Conservation (phyloP, 148 eudicot genomes). For the Nepenthes gracilis region DNA sequence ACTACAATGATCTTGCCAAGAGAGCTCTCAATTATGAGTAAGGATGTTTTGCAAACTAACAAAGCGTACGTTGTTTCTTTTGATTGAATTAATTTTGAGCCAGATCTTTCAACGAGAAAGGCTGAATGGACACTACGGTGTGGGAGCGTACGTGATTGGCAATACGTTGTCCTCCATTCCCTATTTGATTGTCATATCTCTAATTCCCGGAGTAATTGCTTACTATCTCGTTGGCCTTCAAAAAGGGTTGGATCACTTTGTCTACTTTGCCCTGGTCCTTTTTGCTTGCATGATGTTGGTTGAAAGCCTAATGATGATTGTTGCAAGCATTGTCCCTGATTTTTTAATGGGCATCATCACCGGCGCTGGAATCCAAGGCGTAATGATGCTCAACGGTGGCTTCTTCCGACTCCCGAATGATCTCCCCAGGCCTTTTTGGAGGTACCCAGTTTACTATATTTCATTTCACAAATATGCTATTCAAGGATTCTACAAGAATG, state of each 20-base stretch:
- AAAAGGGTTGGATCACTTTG: constrained; percentile 23
- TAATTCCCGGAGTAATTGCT: constrained; percentile 36
- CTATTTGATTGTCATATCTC: constrained; percentile 28
- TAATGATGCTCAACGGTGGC: constrained; percentile 51
- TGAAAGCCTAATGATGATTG: constrained; percentile 5
- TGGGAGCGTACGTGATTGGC: constrained; percentile 5
- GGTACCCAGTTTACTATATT: constrained; percentile 39
- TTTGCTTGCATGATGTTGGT: constrained; percentile 23
- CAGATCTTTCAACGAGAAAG: constrained; percentile 47
- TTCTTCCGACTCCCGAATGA: constrained; percentile 47
- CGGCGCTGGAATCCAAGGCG: constrained; percentile 28
- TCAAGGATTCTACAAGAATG: constrained; percentile 47
- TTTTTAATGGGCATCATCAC: too few relatives aligned
- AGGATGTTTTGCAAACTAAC: neutral
- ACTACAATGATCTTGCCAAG: too few relatives aligned
- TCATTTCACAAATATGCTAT: constrained; percentile 39
- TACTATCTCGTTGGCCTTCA: constrained; percentile 49
- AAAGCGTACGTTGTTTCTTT: neutral
- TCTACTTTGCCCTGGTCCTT: constrained; percentile 18
- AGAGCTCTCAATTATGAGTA: neutral
- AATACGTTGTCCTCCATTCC: constrained; percentile 10
- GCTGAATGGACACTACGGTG: constrained; percentile 47
- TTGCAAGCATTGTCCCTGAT: too few relatives aligned
- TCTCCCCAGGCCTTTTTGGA: constrained; percentile 47
- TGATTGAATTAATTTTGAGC: neutral